Conservation (phyloP, 202 grass and related monocot species). For the Sporobolus alterniflorus region DNA sequence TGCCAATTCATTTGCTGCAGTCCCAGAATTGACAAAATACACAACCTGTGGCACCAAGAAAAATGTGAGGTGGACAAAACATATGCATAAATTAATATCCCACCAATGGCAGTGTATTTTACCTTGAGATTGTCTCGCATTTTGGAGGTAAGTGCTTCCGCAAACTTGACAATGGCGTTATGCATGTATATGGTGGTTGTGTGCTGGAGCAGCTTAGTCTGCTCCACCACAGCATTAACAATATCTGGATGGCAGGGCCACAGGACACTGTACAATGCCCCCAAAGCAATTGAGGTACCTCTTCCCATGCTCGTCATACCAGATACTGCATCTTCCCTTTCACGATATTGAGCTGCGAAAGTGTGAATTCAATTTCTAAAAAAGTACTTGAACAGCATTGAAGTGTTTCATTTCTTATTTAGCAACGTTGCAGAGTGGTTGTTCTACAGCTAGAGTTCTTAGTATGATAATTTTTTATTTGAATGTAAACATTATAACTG, state of each 20-base stretch:
- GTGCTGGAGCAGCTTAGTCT: constrained; percentile 93
- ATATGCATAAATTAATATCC: not conserved
- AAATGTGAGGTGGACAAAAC: not conserved
- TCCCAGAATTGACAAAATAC: constrained; percentile 97
- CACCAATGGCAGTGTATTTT: not conserved
- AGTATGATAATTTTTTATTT: not conserved
- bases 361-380: not conserved
- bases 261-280: constrained; percentile 97
- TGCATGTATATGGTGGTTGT: constrained; percentile 96
- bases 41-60: constrained; percentile 59
- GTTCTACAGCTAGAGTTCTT: not conserved
- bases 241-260: constrained; percentile 88
- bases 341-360: constrained; percentile 80
- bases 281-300: constrained; percentile 93
- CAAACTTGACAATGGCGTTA: constrained; percentile 88
- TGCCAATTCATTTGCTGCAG: constrained; percentile 95
- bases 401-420: not conserved
- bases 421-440: not conserved
- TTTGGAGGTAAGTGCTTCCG: constrained; percentile 90
- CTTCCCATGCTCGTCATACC: constrained; percentile 82
- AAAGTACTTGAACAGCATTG: not conserved
- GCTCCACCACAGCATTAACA: constrained; percentile 80
- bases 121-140: constrained; percentile 97
- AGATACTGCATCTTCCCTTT: constrained; percentile 97
- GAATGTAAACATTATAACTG: not conserved